Conservation (phyloP, 257 asterid species). For the Solanum gandarillasii region DNA sequence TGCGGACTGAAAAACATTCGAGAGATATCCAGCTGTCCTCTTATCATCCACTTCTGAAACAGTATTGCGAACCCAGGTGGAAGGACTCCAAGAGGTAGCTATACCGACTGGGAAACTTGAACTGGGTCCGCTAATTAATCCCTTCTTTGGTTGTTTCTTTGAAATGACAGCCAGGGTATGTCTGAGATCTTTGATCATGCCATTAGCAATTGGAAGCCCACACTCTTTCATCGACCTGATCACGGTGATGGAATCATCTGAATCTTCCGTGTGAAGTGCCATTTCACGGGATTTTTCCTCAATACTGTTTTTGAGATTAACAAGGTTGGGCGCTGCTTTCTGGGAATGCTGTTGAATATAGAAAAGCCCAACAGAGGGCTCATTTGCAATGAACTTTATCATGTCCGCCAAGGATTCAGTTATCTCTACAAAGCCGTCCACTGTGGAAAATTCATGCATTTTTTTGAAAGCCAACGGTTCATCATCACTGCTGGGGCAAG, state of each 20-base stretch:
- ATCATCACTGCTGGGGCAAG: constrained; percentile 52
- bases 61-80: constrained; percentile 48
- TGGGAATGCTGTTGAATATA: constrained; percentile 79
- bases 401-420: constrained; percentile 64
- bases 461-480: constrained; percentile 55
- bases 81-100: constrained; percentile 64
- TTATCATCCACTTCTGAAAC: constrained; percentile 21
- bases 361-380: constrained; percentile 95
- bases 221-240: constrained; percentile 75
- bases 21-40: constrained; percentile 44
- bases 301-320: constrained; percentile 50
- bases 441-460: constrained; percentile 77
- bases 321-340: constrained; percentile 66
- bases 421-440: constrained; percentile 82
- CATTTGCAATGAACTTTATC: constrained; percentile 83
- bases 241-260: constrained; percentile 66
- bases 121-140: constrained; percentile 35
- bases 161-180: constrained; percentile 56
- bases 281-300: constrained; percentile 50
- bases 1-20: constrained; percentile 48
- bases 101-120: constrained; percentile 43
- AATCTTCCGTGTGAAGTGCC: constrained; percentile 65
- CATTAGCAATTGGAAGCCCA: constrained; percentile 66
- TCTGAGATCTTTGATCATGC: constrained; percentile 65
- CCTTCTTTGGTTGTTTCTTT: constrained; percentile 51